Percentiles rank a stretch among this genome's conserved stretches.
These are phyloP conservation scores for Salvia splendens DNA, from an alignment of 257 asterid genomes.

Conservation along the genomic window DNA sequence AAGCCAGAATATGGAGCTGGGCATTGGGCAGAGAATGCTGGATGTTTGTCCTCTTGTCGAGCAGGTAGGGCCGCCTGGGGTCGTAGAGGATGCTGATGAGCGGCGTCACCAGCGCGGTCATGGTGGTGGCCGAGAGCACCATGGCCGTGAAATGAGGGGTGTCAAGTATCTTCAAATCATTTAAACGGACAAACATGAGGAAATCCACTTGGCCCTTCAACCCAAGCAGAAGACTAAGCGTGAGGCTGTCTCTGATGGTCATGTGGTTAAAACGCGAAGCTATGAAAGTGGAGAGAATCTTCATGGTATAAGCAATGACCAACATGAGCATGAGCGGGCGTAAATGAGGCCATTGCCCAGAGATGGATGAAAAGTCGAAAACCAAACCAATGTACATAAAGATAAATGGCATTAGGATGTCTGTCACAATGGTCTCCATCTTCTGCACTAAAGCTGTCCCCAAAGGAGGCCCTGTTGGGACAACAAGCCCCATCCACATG, in stretches of 20 bases:
- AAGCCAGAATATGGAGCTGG: constrained; percentile 54
- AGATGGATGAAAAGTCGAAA: constrained; percentile 44
- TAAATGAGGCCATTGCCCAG: constrained; percentile 47
- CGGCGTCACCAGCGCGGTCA: constrained; percentile 58
- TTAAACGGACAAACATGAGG: constrained; percentile 60
- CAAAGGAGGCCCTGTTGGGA: constrained; percentile 78
- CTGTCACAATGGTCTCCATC: constrained; percentile 55
- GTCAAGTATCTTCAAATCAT: constrained; percentile 56
- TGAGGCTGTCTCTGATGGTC: constrained; percentile 63
- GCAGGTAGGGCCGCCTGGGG: constrained; percentile 72
- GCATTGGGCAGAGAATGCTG: constrained; percentile 63
- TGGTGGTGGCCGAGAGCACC: constrained; percentile 41
- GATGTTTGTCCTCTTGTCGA: constrained; percentile 63
- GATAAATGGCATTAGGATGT: constrained; percentile 64
- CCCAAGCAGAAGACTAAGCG: constrained; percentile 57
- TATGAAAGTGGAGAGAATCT: constrained; percentile 42
- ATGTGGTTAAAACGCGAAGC: constrained; percentile 45
- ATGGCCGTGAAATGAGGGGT: constrained; percentile 51
- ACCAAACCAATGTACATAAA: constrained; percentile 58
- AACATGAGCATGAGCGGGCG: constrained; percentile 52
- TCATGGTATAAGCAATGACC: constrained; percentile 37
- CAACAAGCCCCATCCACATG: constrained; percentile 79
- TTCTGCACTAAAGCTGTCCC: constrained; percentile 71
- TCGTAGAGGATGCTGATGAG: constrained; percentile 60
- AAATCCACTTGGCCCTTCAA: constrained; percentile 77